phyloP scores from a whole-genome alignment of 805 yeast species.

The Saccharomyces kudriavzevii region DNA sequence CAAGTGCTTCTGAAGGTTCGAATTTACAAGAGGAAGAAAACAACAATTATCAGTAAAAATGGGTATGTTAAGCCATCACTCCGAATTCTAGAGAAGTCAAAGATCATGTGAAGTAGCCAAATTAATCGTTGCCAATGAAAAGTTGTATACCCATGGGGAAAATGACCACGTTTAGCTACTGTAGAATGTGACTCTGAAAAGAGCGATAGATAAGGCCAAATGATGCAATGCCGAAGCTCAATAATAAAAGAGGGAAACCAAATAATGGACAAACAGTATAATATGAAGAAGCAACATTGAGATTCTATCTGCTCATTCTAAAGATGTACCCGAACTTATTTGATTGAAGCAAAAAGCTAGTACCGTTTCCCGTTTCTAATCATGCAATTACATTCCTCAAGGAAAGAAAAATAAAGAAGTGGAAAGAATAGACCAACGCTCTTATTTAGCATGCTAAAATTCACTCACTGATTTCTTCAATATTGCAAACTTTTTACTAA shows the following conservation, averaged over 20 bases:
- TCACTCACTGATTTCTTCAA: neutral
- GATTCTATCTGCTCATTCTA: neutral
- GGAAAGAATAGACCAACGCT: neutral
- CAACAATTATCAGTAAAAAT: constrained; percentile 11
- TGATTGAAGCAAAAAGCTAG: neutral
- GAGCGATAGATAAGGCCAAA: neutral
- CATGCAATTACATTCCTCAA: neutral
- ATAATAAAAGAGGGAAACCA: neutral
- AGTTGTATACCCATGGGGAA: neutral
- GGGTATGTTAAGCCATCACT: constrained; percentile 8
- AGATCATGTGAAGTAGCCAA: neutral
- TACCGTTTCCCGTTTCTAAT: neutral
- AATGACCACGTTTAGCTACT: neutral
- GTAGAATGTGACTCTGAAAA: neutral
- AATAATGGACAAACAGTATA: neutral
- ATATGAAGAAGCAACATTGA: neutral
- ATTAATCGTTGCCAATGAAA: neutral
- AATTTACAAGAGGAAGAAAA: neutral
- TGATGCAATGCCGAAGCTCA: neutral
- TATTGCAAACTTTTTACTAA: neutral
- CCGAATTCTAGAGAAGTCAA: neutral
- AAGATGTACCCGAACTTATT: neutral
- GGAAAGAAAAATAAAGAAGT: neutral
- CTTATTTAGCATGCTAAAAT: neutral
- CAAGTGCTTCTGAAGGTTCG: neutral